Evolutionary conservation across 2,329 filamentous ascomycete genomes (phyloP).

Genomic region (Aspergillus luchuensis): DNA sequence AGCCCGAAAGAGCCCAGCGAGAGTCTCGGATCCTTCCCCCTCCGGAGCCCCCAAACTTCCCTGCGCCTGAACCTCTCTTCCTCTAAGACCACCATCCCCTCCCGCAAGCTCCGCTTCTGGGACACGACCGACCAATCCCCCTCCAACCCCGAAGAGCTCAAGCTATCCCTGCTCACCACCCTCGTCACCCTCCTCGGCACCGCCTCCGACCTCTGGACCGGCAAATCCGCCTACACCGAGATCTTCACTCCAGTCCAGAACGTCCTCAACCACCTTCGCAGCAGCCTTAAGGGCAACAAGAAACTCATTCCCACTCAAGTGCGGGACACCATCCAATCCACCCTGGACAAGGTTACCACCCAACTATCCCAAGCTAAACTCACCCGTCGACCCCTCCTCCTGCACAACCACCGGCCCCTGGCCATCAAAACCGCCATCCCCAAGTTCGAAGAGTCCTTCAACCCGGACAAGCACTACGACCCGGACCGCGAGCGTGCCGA

Average conservation of each 20-base stretch:
- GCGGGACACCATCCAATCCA: constrained; percentile 33
- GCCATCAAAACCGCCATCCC: constrained; percentile 86
- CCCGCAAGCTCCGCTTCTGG: constrained; percentile 60
- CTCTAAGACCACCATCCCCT: constrained; percentile 33
- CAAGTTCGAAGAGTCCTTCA: constrained; percentile 95
- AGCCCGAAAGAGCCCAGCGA: constrained; percentile 57
- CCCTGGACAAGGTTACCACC: constrained; percentile 41
- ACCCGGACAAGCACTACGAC: constrained; percentile 96
- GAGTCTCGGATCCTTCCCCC: constrained; percentile 60
- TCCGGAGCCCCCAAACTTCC: constrained; percentile 57
- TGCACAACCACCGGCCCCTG: constrained; percentile 86
- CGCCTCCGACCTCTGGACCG: constrained; percentile 72
- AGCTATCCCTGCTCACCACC: constrained; percentile 63
- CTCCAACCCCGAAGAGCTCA: constrained; percentile 46
- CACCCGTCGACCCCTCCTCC: constrained; percentile 73
- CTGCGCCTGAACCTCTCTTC: constrained; percentile 49
- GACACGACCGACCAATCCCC: constrained; percentile 51
- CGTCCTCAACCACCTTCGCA: constrained; percentile 64
- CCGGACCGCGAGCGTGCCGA: constrained; percentile 88
- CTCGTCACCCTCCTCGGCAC: constrained; percentile 66
- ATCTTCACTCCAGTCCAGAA: constrained; percentile 68
- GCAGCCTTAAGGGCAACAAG: constrained; percentile 55
- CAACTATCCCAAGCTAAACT: constrained; percentile 62
- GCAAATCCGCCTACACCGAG: constrained; percentile 74
- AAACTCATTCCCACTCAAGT: constrained; percentile 44